phyloP scores from a whole-genome alignment of 495 filamentous ascomycete species.

The Tuber microsphaerosporum region DNA sequence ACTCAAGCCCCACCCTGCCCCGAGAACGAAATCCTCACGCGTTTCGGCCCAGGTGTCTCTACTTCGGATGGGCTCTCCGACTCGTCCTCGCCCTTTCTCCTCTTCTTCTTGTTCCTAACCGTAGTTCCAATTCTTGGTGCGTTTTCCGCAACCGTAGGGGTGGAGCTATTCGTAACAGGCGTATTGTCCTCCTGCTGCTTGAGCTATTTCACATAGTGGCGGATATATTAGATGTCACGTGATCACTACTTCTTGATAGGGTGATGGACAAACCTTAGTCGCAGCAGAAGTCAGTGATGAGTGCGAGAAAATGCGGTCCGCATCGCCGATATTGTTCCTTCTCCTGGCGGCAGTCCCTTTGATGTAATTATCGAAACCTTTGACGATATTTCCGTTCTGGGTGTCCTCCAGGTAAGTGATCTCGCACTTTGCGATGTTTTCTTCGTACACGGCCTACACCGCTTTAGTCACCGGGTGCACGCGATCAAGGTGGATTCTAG shows the following conservation, averaged over 20 bases:
- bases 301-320: conserved; percentile 54
- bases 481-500: background rate
- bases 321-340: conserved; percentile 49
- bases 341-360: conserved; percentile 61
- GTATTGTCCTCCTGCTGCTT: conserved; percentile 36
- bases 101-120: conserved; percentile 39
- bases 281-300: conserved; percentile 55
- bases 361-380: conserved; percentile 94
- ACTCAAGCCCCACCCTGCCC: conserved; percentile 32
- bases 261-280: conserved; percentile 29
- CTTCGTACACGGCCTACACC: conserved; percentile 59
- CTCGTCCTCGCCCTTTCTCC: conserved; percentile 39
- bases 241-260: background rate
- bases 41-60: conserved; percentile 41
- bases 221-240: conserved; percentile 19
- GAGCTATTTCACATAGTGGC: conserved; percentile 18
- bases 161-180: conserved; percentile 36
- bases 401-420: conserved; percentile 86
- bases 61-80: conserved; percentile 42
- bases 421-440: conserved; percentile 76
- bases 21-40: conserved; percentile 41
- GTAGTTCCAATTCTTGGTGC: conserved; percentile 26
- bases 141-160: conserved; percentile 38
- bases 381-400: conserved; percentile 86
- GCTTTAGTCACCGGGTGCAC: background rate